A percentile compares a stretch with the other conserved stretches of the same genome.
These are phyloP conservation scores for Diaporthe capsici DNA, from an alignment of 2,329 filamentous ascomycete genomes.

Conservation along the genomic window DNA sequence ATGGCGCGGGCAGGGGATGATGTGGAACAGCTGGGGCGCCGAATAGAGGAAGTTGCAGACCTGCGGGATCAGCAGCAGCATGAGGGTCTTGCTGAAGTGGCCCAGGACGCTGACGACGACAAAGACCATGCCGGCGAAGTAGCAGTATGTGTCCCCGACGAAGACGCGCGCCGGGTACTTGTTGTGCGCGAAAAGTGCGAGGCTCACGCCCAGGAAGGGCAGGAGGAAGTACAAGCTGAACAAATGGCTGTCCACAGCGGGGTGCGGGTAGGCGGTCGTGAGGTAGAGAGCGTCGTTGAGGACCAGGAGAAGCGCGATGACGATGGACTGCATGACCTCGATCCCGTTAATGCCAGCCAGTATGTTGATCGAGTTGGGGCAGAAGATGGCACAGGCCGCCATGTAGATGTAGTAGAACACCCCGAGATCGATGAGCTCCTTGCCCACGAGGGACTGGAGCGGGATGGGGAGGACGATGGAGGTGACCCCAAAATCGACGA, in stretches of 20 bases:
- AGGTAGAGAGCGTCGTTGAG: constrained; percentile 93
- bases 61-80: constrained; percentile 92
- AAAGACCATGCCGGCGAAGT: constrained; percentile 99
- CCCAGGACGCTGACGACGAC: constrained; percentile 96
- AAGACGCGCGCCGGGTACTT: constrained; percentile 97
- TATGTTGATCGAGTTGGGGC: constrained; percentile 99
- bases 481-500: constrained; percentile 98
- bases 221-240: constrained; percentile 96
- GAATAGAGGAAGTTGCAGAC: constrained; percentile 98
- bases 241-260: constrained; percentile 93
- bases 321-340: constrained; percentile 93
- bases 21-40: constrained; percentile 87
- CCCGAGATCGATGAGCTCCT: constrained; percentile 84
- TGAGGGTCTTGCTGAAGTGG: constrained; percentile 97
- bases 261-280: constrained; percentile 86
- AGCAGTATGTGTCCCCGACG: constrained; percentile 99
- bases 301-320: constrained; percentile 86
- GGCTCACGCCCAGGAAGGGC: constrained; percentile 92
- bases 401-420: constrained; percentile 95
- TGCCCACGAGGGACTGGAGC: constrained; percentile 84
- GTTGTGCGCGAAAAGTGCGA: constrained; percentile 90
- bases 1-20: constrained; percentile 94
- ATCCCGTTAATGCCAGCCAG: constrained; percentile 99
- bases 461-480: constrained; percentile 92
- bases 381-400: constrained; percentile 96